Conservation (phyloP, 2,329 filamentous ascomycete species). For the Sarocladium oryzae region DNA sequence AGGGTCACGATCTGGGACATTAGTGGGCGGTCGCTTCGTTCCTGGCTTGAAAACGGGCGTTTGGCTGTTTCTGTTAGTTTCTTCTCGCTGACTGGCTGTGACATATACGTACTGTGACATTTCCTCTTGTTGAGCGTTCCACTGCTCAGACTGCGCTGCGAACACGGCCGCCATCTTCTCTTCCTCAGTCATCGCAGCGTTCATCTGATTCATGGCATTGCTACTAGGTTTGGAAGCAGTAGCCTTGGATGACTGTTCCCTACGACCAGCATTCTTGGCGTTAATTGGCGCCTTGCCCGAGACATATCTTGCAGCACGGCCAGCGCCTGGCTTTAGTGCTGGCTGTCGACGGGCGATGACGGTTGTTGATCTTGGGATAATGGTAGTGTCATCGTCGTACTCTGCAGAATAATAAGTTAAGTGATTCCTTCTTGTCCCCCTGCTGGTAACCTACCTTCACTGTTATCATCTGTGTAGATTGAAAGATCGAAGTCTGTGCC, state of each 20-base stretch:
- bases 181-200: constrained; percentile 80
- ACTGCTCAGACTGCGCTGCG: constrained; percentile 81
- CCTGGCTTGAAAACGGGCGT: constrained; percentile 55
- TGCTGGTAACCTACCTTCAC: constrained; percentile 57
- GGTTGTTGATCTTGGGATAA: constrained; percentile 90
- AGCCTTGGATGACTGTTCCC: constrained; percentile 55
- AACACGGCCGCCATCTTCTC: constrained; percentile 93
- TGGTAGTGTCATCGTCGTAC: constrained; percentile 96
- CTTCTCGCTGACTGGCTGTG: neutral
- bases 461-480: constrained; percentile 87
- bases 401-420: constrained; percentile 47
- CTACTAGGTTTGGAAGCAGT: constrained; percentile 47
- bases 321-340: constrained; percentile 76
- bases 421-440: constrained; percentile 1
- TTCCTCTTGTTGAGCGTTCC: constrained; percentile 88
- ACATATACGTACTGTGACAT: constrained; percentile 64
- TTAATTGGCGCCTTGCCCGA: constrained; percentile 90
- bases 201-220: constrained; percentile 59
- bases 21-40: constrained; percentile 55
- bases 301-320: constrained; percentile 88
- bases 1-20: constrained; percentile 86
- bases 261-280: constrained; percentile 72
- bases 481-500: constrained; percentile 94
- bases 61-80: constrained; percentile 38
- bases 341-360: constrained; percentile 85